Conservation (phyloP, 1,139 yeast genomes). For the Suhomyces bribrorum region DNA sequence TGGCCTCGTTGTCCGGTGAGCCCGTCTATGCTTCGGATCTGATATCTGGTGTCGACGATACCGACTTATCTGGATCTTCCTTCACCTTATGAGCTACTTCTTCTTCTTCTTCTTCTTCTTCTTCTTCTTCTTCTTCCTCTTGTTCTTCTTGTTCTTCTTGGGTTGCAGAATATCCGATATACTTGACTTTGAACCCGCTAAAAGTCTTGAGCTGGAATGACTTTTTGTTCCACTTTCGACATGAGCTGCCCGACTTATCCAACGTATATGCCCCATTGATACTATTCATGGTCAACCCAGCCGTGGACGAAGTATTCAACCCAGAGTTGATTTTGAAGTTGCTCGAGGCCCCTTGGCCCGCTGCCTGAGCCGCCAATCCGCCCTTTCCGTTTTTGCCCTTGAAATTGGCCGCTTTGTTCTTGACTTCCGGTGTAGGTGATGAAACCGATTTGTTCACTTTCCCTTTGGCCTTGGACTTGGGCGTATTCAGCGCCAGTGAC, state of each 20-base stretch:
- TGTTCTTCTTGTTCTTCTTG: neutral
- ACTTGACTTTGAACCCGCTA: slow-evolving; percentile 53
- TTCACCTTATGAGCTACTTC: slow-evolving; percentile 1
- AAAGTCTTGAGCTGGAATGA: slow-evolving; percentile 54
- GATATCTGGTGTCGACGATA: slow-evolving; percentile 10
- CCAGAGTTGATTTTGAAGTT: slow-evolving; percentile 42
- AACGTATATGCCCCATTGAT: slow-evolving; percentile 34
- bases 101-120: slow-evolving; percentile 6
- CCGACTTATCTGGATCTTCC: slow-evolving; percentile 4
- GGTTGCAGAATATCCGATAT: slow-evolving; percentile 39
- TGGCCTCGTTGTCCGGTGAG: too few relatives aligned
- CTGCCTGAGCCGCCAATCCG: slow-evolving; percentile 1
- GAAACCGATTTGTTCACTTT: slow-evolving; percentile 12
- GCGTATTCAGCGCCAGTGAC: slow-evolving; percentile 25
- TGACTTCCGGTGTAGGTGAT: slow-evolving; percentile 26
- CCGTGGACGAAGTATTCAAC: slow-evolving; percentile 43
- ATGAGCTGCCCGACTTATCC: slow-evolving; percentile 53
- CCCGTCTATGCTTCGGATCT: slow-evolving; percentile 9
- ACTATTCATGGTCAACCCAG: slow-evolving; percentile 45
- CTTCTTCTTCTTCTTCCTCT: slow-evolving; percentile 6
- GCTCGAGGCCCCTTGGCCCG: slow-evolving; percentile 14
- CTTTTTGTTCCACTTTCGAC: slow-evolving; percentile 53
- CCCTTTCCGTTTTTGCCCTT: slow-evolving; percentile 8
- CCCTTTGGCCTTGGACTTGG: slow-evolving; percentile 15
- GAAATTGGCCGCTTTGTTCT: slow-evolving; percentile 9